A percentile compares a stretch with the other conserved stretches of the same genome.
phyloP scores from a whole-genome alignment of 306 rosid species.

The Delonix regia region DNA sequence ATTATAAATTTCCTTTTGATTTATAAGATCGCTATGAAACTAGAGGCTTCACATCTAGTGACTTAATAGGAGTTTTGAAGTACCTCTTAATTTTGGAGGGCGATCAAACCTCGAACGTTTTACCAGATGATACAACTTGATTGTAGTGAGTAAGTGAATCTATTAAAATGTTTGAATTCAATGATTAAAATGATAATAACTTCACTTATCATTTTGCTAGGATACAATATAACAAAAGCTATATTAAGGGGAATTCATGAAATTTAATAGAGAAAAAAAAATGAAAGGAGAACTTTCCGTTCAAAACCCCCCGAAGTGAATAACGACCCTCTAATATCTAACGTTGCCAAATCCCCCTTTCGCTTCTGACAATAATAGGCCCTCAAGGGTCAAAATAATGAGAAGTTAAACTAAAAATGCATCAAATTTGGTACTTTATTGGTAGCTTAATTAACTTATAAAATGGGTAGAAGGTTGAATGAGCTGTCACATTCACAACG shows the following conservation, averaged over 20 bases:
- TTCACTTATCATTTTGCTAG: too few species aligned
- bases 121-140: too few species aligned
- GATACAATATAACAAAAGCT: too few species aligned
- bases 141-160: too few species aligned
- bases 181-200: too few species aligned
- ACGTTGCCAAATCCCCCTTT: neutral
- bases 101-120: too few species aligned
- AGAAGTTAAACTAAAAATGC: constrained; percentile 14
- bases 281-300: neutral
- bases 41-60: too few species aligned
- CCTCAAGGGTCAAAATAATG: neutral
- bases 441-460: constrained; percentile 11
- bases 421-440: constrained; percentile 11
- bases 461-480: constrained; percentile 1
- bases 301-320: neutral
- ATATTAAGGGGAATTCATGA: neutral
- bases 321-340: neutral
- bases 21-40: too few species aligned
- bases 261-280: neutral
- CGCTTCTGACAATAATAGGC: neutral
- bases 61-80: too few species aligned
- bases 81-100: too few species aligned
- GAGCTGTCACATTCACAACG: neutral
- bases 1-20: too few species aligned
- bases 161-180: too few species aligned